Percentiles rank a stretch among this genome's conserved stretches.
These are phyloP conservation scores for Letharia columbiana DNA, from an alignment of 495 filamentous ascomycete genomes.

Conservation along the genomic window DNA sequence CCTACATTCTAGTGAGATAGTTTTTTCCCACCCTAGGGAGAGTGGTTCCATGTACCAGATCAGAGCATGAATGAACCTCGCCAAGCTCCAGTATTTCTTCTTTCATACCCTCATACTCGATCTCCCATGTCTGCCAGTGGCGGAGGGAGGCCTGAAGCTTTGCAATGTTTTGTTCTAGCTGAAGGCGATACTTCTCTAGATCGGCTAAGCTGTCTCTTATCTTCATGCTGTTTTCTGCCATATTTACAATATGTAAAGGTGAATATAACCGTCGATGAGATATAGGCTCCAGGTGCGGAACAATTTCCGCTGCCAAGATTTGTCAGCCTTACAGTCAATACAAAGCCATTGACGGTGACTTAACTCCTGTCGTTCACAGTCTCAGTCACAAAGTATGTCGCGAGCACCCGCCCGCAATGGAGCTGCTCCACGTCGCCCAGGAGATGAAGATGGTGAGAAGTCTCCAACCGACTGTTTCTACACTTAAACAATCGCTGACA, in stretches of 20 bases:
- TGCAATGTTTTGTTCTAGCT: conserved; percentile 65
- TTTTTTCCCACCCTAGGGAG: conserved; percentile 29
- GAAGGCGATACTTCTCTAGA: conserved; percentile 65
- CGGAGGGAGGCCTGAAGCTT: conserved; percentile 68
- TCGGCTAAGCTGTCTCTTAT: conserved; percentile 27
- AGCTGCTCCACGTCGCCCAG: conserved; percentile 25
- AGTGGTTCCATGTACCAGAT: conserved; percentile 41
- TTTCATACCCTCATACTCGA: conserved; percentile 82
- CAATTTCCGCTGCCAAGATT: conserved; percentile 6
- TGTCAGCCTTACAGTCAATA: conserved; percentile 18
- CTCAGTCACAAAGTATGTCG: conserved; percentile 19
- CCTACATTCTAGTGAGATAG: conserved; percentile 3
- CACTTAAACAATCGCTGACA: conserved; percentile 15
- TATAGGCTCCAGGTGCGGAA: not conserved
- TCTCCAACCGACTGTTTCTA: not conserved
- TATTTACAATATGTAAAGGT: not conserved
- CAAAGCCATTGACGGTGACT: not conserved
- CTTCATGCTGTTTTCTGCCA: not conserved
- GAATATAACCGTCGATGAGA: not conserved
- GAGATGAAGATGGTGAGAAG: conserved; percentile 45
- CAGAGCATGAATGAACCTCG: conserved; percentile 40
- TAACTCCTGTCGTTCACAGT: not conserved
- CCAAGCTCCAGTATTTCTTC: conserved; percentile 58
- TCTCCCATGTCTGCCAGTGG: conserved; percentile 83
- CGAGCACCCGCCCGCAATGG: conserved; percentile 17